phyloP scores from a whole-genome alignment of 345 rosid species.

The Lepidium didymum region DNA sequence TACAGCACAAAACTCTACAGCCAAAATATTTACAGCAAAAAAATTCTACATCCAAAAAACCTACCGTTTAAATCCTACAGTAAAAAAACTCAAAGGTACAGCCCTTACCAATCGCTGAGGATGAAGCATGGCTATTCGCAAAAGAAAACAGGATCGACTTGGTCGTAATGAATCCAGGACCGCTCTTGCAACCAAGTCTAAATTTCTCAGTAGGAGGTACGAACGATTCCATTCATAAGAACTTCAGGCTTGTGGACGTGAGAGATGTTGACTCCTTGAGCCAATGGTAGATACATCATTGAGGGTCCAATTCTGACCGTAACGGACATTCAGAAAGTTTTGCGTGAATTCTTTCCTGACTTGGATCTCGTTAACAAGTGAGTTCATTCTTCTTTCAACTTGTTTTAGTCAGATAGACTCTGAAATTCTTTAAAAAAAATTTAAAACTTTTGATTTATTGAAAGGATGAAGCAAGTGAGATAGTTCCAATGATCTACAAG shows the following conservation, averaged over 20 bases:
- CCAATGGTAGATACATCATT: slow-evolving; percentile 36
- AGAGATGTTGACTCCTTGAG: slow-evolving; percentile 45
- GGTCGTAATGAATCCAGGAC: slow-evolving; percentile 37
- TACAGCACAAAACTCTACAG: too few relatives aligned
- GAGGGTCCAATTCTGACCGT: slow-evolving; percentile 7
- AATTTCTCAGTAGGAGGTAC: slow-evolving; percentile 24
- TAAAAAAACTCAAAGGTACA: too few relatives aligned
- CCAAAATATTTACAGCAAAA: too few relatives aligned
- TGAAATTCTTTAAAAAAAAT: too few relatives aligned
- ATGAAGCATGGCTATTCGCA: slow-evolving; percentile 37
- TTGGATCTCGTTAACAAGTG: slow-evolving; percentile 12
- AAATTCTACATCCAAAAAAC: too few relatives aligned
- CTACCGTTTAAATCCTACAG: too few relatives aligned
- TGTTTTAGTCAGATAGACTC: not conserved
- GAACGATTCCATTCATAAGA: not conserved
- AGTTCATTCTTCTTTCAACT: too few relatives aligned
- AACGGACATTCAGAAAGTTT: not conserved
- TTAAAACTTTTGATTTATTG: not conserved
- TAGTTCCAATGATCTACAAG: not conserved
- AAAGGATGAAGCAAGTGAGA: not conserved
- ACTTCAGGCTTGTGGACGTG: slow-evolving; percentile 29
- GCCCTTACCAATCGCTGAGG: too few relatives aligned
- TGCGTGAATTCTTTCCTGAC: slow-evolving; percentile 27
- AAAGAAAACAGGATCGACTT: slow-evolving; percentile 32
- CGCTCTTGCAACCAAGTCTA: slow-evolving; percentile 34